phyloP scores from a whole-genome alignment of 352 stramenopile genomes.

The Phytopythium mirpurense region DNA sequence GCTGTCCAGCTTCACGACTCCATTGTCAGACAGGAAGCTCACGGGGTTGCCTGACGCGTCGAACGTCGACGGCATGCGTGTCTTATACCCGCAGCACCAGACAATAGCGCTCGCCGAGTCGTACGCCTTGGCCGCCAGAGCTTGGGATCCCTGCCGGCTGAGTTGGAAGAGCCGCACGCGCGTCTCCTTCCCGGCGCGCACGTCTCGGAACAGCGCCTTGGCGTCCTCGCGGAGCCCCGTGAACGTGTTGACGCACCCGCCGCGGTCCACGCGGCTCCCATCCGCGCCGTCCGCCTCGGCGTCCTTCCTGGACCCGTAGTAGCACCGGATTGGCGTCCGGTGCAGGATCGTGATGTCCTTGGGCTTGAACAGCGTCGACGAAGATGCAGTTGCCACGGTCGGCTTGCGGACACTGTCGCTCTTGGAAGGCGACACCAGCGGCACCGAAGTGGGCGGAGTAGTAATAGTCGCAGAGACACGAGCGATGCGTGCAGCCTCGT shows the following conservation, averaged over 20 bases:
- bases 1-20: constrained; percentile 64
- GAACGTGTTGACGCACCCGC: constrained; percentile 82
- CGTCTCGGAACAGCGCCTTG: constrained; percentile 67
- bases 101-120: constrained; percentile 68
- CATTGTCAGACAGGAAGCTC: constrained; percentile 41
- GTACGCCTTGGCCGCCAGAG: constrained; percentile 55
- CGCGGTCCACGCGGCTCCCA: constrained; percentile 46
- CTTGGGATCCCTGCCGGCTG: constrained; percentile 47
- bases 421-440: constrained; percentile 8
- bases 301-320: constrained; percentile 73
- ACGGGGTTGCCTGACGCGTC: constrained; percentile 39
- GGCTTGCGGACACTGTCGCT: constrained; percentile 5
- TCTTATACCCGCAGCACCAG: constrained; percentile 79
- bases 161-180: constrained; percentile 75
- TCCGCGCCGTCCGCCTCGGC: constrained; percentile 65
- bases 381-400: constrained; percentile 4
- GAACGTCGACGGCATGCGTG: constrained; percentile 48
- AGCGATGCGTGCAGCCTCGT: neutral
- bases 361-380: constrained; percentile 32
- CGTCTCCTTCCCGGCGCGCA: constrained; percentile 48
- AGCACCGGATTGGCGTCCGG: constrained; percentile 70
- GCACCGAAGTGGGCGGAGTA: neutral
- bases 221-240: constrained; percentile 79
- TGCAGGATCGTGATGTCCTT: constrained; percentile 84
- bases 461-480: neutral